Evolutionary conservation across 139 green algal genomes (phyloP).

Genomic region (Raphidocelis subcapitata): DNA sequence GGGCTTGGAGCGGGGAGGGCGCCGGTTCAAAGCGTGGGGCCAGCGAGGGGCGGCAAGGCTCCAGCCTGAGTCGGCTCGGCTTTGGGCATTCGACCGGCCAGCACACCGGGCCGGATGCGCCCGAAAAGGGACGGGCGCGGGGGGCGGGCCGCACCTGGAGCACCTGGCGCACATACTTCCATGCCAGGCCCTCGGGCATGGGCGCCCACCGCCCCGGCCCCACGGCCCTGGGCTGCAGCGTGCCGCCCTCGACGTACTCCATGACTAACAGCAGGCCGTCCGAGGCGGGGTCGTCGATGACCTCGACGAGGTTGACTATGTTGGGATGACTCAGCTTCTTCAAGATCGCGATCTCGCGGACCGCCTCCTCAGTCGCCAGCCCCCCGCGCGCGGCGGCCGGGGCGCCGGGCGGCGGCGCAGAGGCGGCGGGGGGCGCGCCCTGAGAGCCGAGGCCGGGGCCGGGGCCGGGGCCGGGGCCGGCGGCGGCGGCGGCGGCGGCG

Average conservation of each 20-base stretch:
- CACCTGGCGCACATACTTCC: slow-evolving; percentile 35
- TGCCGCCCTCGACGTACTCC: slow-evolving; percentile 56
- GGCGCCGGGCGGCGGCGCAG: no score
- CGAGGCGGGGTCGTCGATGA: slow-evolving; percentile 55
- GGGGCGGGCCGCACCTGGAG: slow-evolving; percentile 11
- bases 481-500: no score
- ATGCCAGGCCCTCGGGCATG: slow-evolving; percentile 35
- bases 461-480: no score
- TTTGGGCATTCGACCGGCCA: no score
- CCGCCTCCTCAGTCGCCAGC: slow-evolving; percentile 36
- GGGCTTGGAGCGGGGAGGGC: no score
- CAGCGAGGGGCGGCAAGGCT: no score
- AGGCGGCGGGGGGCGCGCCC: no score
- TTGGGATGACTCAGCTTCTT: slow-evolving; percentile 65
- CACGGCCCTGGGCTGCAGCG: slow-evolving; percentile 30
- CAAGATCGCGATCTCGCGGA: slow-evolving; percentile 58
- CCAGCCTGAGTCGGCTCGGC: no score
- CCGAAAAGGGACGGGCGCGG: no score
- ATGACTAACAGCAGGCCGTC: slow-evolving; percentile 64
- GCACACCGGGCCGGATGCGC: no score
- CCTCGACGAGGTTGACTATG: slow-evolving; percentile 56
- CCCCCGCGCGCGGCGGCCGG: background rate
- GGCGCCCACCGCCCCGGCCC: slow-evolving; percentile 31
- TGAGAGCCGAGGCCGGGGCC: no score
- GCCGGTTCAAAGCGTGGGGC: no score